phyloP scores from a whole-genome alignment of 331 rosid genomes.

The Telfairia occidentalis region DNA sequence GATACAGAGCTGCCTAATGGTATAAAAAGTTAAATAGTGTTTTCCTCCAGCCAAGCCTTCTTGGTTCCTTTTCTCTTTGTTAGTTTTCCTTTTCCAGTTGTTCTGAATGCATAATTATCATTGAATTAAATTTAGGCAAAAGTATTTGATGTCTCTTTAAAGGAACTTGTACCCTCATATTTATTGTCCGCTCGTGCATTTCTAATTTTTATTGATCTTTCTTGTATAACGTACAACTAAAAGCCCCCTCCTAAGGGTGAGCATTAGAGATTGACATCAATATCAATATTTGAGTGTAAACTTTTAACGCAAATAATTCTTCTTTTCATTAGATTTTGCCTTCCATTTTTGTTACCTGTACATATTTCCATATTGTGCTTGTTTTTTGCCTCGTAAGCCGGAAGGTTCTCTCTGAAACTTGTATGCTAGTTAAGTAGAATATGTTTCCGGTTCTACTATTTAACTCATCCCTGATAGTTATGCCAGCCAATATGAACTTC shows the following conservation, averaged over 20 bases:
- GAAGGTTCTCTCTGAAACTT: neutral
- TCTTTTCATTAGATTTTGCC: neutral
- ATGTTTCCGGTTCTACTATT: neutral
- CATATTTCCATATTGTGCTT: neutral
- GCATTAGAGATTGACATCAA: neutral
- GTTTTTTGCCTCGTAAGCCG: neutral
- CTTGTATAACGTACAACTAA: neutral
- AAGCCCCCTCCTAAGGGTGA: neutral
- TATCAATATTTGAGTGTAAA: neutral
- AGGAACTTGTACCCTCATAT: neutral
- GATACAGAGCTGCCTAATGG: slow-evolving; percentile 93
- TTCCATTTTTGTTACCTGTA: neutral
- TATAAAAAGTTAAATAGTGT: slow-evolving; percentile 17
- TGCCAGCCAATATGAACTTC: neutral
- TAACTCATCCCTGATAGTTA: neutral
- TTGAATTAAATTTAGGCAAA: neutral
- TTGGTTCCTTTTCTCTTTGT: neutral
- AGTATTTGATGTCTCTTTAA: neutral
- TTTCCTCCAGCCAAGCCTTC: slow-evolving; percentile 3
- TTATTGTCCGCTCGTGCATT: neutral
- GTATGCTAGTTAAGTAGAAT: neutral
- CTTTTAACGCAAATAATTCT: neutral
- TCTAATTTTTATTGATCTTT: neutral
- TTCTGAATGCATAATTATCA: neutral
- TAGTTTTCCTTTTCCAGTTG: neutral